A percentile compares a stretch with the other conserved stretches of the same genome.
phyloP scores from a whole-genome alignment of 2,329 filamentous ascomycete genomes.

The Phyllosticta citrichinensis region DNA sequence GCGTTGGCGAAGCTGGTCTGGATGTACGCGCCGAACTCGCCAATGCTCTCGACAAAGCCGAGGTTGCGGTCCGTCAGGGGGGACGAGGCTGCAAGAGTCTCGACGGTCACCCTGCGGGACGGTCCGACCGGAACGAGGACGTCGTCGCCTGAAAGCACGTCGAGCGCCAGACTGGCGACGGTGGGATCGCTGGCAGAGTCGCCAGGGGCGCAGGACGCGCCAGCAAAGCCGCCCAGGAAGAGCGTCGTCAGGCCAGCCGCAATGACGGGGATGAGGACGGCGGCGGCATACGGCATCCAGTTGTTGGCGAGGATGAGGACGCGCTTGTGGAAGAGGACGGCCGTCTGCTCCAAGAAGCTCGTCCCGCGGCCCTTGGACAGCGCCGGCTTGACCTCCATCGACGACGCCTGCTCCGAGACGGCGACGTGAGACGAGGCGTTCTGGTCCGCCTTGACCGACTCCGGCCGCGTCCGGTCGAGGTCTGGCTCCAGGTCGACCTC shows the following conservation, averaged over 20 bases:
- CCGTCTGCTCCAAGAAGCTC: slow-evolving; percentile 58
- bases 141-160: slow-evolving; percentile 5
- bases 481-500: slow-evolving; percentile 45
- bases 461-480: slow-evolving; percentile 15
- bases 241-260: slow-evolving; percentile 71
- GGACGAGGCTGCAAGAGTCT: slow-evolving; percentile 20
- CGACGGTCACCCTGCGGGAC: slow-evolving; percentile 19
- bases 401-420: slow-evolving; percentile 21
- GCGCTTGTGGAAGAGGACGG: slow-evolving; percentile 69
- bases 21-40: slow-evolving; percentile 60
- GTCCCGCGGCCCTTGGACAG: slow-evolving; percentile 61
- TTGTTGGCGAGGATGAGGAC: slow-evolving; percentile 68
- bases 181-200: slow-evolving; percentile 23
- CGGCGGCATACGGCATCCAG: slow-evolving; percentile 64
- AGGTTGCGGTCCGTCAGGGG: slow-evolving; percentile 24
- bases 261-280: slow-evolving; percentile 67
- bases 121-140: slow-evolving; percentile 33
- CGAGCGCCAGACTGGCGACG: slow-evolving; percentile 15
- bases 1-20: slow-evolving; percentile 53
- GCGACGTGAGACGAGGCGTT: slow-evolving; percentile 14
- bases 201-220: slow-evolving; percentile 37
- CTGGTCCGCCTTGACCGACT: slow-evolving; percentile 13
- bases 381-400: slow-evolving; percentile 16
- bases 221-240: slow-evolving; percentile 52
- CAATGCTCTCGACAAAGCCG: slow-evolving; percentile 51